phyloP scores from a whole-genome alignment of 495 filamentous ascomycete genomes.

The Talaromyces proteolyticus region DNA sequence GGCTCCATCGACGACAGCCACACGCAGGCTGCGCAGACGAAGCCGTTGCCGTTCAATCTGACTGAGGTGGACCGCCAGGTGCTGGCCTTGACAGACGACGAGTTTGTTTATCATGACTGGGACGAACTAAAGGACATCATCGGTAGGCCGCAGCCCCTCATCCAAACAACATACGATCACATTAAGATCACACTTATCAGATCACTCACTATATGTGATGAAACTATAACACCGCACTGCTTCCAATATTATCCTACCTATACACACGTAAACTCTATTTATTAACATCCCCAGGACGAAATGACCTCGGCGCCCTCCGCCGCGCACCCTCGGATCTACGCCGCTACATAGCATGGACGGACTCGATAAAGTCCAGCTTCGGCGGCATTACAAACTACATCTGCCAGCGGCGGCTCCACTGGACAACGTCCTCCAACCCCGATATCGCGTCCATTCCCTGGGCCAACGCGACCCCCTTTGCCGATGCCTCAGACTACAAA shows the following conservation, averaged over 20 bases:
- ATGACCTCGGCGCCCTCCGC: conserved; percentile 70
- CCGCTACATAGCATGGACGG: conserved; percentile 78
- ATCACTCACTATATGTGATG: too few species aligned
- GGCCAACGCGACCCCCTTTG: conserved; percentile 54
- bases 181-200: not conserved
- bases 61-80: conserved; percentile 61
- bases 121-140: conserved; percentile 61
- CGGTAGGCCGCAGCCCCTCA: conserved; percentile 36
- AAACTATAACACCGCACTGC: too few species aligned
- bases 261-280: not conserved
- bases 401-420: conserved; percentile 63
- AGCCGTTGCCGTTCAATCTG: conserved; percentile 49
- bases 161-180: conserved; percentile 6
- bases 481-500: conserved; percentile 62
- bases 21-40: too few species aligned
- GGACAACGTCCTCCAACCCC: conserved; percentile 37
- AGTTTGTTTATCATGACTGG: conserved; percentile 65
- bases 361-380: conserved; percentile 62
- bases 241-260: too few species aligned
- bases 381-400: conserved; percentile 75
- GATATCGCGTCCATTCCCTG: conserved; percentile 13
- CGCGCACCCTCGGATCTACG: conserved; percentile 77
- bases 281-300: conserved; percentile 26
- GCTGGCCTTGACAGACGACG: conserved; percentile 62
- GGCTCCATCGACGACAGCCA: conserved; percentile 3